A percentile compares a stretch with the other conserved stretches of the same genome.
These are phyloP conservation scores for Tetracladium setigerum DNA, from an alignment of 495 filamentous ascomycete genomes.

Conservation along the genomic window DNA sequence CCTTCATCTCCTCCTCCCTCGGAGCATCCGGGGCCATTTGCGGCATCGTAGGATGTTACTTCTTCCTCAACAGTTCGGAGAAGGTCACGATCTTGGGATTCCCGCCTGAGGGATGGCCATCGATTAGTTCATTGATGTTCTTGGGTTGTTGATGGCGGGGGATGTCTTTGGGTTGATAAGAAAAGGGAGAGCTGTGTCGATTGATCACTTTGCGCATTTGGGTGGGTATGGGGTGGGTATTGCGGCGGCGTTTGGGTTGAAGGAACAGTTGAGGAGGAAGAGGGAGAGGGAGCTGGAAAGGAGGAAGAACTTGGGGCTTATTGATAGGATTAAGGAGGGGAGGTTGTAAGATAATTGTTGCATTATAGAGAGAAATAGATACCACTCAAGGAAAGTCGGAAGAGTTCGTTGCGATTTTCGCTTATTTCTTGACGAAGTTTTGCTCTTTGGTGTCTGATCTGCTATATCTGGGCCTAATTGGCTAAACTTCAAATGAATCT, in stretches of 20 bases:
- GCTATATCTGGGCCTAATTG: too few species aligned
- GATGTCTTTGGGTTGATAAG: conserved; percentile 39
- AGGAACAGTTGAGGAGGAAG: conserved; percentile 1
- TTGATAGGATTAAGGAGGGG: conserved; percentile 13
- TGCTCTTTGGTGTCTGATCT: too few species aligned
- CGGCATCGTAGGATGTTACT: conserved; percentile 60
- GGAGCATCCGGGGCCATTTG: conserved; percentile 71
- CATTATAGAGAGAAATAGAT: too few species aligned
- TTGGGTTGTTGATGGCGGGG: conserved; percentile 36
- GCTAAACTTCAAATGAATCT: too few species aligned
- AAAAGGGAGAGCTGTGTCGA: conserved; percentile 17
- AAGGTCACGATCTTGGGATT: conserved; percentile 43
- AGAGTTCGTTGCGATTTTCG: too few species aligned
- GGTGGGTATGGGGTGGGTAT: conserved; percentile 53
- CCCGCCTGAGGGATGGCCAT: conserved; percentile 40
- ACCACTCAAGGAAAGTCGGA: too few species aligned
- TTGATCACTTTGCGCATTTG: conserved; percentile 70
- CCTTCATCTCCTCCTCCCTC: conserved; percentile 45
- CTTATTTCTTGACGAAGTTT: too few species aligned
- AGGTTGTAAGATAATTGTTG: conserved; percentile 6
- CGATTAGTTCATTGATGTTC: conserved; percentile 41
- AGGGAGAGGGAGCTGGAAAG: conserved; percentile 19
- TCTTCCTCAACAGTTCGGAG: conserved; percentile 53
- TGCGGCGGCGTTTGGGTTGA: conserved; percentile 27
- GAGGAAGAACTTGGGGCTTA: conserved; percentile 13